phyloP scores from a whole-genome alignment of 2,329 filamentous ascomycete genomes.

The Zasmidium citrigriseum region DNA sequence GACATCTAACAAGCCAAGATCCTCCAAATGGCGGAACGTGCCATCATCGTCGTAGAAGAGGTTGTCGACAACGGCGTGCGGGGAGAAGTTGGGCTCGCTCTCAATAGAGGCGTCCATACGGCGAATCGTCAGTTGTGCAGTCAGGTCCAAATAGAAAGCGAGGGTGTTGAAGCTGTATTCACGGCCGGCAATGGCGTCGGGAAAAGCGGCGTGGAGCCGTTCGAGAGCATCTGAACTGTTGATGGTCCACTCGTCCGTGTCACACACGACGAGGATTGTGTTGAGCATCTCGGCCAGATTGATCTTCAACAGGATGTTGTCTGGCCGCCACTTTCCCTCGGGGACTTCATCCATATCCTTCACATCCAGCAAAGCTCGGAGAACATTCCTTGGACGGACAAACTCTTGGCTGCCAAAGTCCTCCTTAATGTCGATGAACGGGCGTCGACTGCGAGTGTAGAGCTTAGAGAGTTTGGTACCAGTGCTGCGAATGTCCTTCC shows the following conservation, averaged over 20 bases:
- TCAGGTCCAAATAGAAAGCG: conserved; percentile 25
- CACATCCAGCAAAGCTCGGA: conserved; percentile 41
- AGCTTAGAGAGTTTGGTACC: conserved; percentile 43
- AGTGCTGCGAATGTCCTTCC: conserved; percentile 35
- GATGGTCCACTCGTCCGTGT: conserved; percentile 28
- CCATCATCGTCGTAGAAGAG: conserved; percentile 27
- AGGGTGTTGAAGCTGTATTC: conserved; percentile 20
- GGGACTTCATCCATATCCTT: conserved; percentile 25
- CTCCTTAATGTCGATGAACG: conserved; percentile 37
- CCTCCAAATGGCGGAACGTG: conserved; percentile 15
- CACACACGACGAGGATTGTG: conserved; percentile 34
- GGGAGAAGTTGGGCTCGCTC: conserved; percentile 2
- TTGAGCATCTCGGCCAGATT: conserved; percentile 48
- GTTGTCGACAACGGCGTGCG: not conserved
- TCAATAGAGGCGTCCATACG: conserved; percentile 21
- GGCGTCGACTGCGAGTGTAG: conserved; percentile 36
- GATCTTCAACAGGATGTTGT: conserved; percentile 45
- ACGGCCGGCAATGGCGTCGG: conserved; percentile 25
- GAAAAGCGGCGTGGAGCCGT: conserved; percentile 25
- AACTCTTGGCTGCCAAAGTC: conserved; percentile 44
- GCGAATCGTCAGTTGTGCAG: conserved; percentile 30
- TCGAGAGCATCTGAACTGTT: conserved; percentile 32
- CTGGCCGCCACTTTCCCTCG: conserved; percentile 38
- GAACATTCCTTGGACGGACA: conserved; percentile 42
- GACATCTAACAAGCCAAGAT: conserved; percentile 11